Evolutionary conservation across 164 flowering plant genomes (phyloP), one percentile per base, ranked within the genome.

Genomic region (Tetrastigma voinierianum): DNA sequence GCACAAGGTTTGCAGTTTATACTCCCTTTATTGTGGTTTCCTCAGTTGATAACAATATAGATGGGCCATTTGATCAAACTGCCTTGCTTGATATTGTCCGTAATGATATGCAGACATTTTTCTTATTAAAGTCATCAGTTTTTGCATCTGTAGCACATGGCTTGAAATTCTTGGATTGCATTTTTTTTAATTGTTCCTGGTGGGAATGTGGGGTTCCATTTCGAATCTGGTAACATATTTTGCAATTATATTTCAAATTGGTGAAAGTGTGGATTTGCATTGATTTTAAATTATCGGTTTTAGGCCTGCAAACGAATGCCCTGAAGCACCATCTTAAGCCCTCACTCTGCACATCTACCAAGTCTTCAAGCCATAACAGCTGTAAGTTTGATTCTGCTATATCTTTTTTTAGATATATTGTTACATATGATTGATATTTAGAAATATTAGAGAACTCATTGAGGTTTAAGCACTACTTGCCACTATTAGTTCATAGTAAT

Each of bases 361-460:
- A 86, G 85, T 74, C 90, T 86, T 61, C 82, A n/a, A n/a, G 90
- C 10, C 84, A 88, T 67, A 84, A 84, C 88, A 14, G 88, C 88
- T 2, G 90, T 86, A 74, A 81, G 86, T 83, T 57, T 7, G 32
- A 47, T 18, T 49, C 4, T 61, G 25, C 11, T 14, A 45, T 8
- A 8, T 18, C 44, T 47, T 46, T 21, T 21, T 16, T 1, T 60
- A 14, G 45, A 68, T 60, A 18, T 20, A 53, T 64, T 8, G 13
- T 25, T 17, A 16, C 4, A 10, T 49, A 18, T 62, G 9, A 54
- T 47, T 48, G 21, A 55, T 13, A 6, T 13, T 8, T 55, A 10
- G 40, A 16, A 24, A 20, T 21, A 13, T 20, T 15, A n/a, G 16
- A 49, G 21, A 9, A 32, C 9, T 21, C 23, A 62, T 24, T 21